Conservation (phyloP, 2,329 filamentous ascomycete genomes). For the Trichoderma guizhouense region DNA sequence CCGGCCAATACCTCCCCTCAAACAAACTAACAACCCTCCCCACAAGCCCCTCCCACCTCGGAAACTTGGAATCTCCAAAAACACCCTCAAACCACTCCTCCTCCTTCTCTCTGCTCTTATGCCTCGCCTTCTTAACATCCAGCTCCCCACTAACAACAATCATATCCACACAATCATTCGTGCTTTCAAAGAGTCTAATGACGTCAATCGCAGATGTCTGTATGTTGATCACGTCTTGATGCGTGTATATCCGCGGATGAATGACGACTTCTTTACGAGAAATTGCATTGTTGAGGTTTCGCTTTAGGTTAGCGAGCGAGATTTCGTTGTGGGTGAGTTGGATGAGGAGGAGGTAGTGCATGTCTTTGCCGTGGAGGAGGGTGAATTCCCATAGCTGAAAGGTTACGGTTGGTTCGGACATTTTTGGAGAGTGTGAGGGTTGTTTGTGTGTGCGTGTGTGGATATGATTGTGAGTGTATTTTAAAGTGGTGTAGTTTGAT, state of each 20-base stretch:
- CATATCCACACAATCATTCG: not conserved
- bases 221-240: not conserved
- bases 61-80: not conserved
- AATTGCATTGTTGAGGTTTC: not conserved
- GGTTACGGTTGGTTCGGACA: not conserved
- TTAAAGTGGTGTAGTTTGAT: not conserved
- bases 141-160: not conserved
- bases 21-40: not conserved
- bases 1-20: not conserved
- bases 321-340: not conserved
- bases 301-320: not conserved
- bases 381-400: not conserved
- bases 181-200: not conserved
- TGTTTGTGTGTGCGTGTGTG: not conserved
- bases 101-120: not conserved
- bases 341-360: not conserved
- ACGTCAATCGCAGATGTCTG: not conserved
- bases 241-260: not conserved
- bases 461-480: not conserved
- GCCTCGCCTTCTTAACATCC: not conserved
- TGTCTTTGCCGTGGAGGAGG: not conserved
- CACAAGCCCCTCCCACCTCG: not conserved
- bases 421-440: not conserved
- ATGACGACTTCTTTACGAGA: not conserved
- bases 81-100: not conserved